Evolutionary conservation across 495 filamentous ascomycete species (phyloP).

Genomic region (Penicillium atrosanguineum): DNA sequence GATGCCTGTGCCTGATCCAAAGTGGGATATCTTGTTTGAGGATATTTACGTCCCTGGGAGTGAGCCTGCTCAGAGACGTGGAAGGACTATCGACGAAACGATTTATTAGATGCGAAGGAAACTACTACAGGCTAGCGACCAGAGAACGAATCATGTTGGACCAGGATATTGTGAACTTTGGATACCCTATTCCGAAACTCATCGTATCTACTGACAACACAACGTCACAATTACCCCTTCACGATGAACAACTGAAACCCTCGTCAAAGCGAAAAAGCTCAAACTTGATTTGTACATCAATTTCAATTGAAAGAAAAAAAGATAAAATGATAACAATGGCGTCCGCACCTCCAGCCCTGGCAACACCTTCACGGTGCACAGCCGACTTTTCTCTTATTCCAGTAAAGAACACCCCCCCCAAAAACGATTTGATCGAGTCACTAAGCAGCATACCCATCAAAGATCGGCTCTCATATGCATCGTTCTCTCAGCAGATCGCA

Average conservation of each 20-base stretch:
- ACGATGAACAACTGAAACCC: background rate
- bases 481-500: conserved; percentile 76
- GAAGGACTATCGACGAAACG: conserved; percentile 22
- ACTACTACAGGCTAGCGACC: background rate
- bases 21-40: conserved; percentile 72
- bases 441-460: background rate
- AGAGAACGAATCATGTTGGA: background rate
- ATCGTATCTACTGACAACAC: background rate
- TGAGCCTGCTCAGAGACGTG: conserved; percentile 55
- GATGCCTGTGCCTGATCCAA: conserved; percentile 72
- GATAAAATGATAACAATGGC: conserved; percentile 11
- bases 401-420: conserved; percentile 28
- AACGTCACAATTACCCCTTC: conserved; percentile 3
- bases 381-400: conserved; percentile 76
- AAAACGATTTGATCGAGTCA: background rate
- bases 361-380: conserved; percentile 58
- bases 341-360: conserved; percentile 24
- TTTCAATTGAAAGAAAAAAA: background rate
- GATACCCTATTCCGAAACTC: background rate
- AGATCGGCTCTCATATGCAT: conserved; percentile 70
- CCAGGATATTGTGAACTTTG: background rate
- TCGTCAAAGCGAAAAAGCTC: background rate
- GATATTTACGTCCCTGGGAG: conserved; percentile 87
- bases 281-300: background rate
- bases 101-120: conserved; percentile 8